Evolutionary conservation across 108 stramenopile species (phyloP).

Genomic region (Hondaea fermentalgiana): DNA sequence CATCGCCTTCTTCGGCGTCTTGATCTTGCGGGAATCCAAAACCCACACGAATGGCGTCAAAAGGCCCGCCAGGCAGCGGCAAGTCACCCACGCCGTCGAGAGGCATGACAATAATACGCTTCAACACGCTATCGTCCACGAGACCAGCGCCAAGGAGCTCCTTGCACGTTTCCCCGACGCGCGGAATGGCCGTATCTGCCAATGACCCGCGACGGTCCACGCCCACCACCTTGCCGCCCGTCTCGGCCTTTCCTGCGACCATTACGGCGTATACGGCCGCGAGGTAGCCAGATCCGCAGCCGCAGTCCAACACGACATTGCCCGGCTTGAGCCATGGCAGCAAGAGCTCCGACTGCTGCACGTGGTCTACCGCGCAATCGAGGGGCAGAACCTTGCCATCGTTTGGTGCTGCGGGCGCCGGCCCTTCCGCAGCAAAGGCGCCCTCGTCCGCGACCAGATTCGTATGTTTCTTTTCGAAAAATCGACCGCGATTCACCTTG

Average conservation of each 20-base stretch:
- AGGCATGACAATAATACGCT: neutral
- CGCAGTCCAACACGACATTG: neutral
- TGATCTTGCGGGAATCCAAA: neutral
- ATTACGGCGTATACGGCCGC: neutral
- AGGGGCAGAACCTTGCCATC: neutral
- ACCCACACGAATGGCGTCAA: constrained; percentile 2
- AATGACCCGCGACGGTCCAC: neutral
- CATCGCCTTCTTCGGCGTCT: too few relatives aligned
- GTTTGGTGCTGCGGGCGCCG: neutral
- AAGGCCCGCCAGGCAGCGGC: neutral
- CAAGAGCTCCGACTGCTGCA: neutral
- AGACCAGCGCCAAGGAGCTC: neutral
- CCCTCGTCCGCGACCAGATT: neutral
- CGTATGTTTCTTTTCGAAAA: neutral
- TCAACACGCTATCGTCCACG: neutral
- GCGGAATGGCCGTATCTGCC: neutral
- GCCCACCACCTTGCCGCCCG: neutral
- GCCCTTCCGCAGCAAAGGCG: neutral
- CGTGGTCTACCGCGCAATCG: neutral
- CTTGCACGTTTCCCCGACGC: neutral
- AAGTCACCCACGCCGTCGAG: neutral
- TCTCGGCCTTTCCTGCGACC: neutral
- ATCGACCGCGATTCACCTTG: neutral
- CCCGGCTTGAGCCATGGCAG: neutral
- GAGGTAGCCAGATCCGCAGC: neutral